These are phyloP conservation scores for Helicostylum pulchrum DNA, from an alignment of 192 early-diverging fungal species.

Conservation along the genomic window DNA sequence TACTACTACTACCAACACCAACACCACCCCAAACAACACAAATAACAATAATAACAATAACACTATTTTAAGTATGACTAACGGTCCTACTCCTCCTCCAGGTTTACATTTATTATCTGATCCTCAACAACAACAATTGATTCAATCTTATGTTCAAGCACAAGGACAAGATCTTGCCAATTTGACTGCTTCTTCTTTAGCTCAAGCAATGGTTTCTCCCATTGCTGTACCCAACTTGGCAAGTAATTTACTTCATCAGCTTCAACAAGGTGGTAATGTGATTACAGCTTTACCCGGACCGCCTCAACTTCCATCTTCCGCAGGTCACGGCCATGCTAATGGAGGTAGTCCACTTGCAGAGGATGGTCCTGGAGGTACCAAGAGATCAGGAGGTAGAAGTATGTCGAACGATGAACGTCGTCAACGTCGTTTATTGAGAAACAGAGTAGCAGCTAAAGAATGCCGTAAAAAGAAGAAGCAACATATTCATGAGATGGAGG, in stretches of 20 bases:
- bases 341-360: constrained; percentile 11
- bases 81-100: constrained; percentile 12
- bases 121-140: constrained; percentile 27
- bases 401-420: constrained; percentile 70
- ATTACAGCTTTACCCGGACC: constrained; percentile 36
- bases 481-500: constrained; percentile 70
- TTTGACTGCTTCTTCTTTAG: constrained; percentile 24
- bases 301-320: constrained; percentile 6
- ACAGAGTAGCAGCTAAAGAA: constrained; percentile 79
- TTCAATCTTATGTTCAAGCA: constrained; percentile 33
- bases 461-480: constrained; percentile 83
- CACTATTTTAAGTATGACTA: background rate
- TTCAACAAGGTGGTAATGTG: constrained; percentile 29
- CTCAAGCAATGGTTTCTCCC: constrained; percentile 37
- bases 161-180: constrained; percentile 30
- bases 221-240: constrained; percentile 25
- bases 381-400: constrained; percentile 25
- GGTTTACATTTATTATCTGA: constrained; percentile 18
- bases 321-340: background rate
- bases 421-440: constrained; percentile 70
- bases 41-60: constrained; percentile 1
- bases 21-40: background rate
- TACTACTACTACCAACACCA: background rate
- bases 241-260: constrained; percentile 14
- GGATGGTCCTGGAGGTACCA: background rate